Percentiles rank a stretch among this genome's conserved stretches.
Evolutionary conservation across 306 rosid genomes (phyloP).

Genomic region (Leucaena leucocephala): DNA sequence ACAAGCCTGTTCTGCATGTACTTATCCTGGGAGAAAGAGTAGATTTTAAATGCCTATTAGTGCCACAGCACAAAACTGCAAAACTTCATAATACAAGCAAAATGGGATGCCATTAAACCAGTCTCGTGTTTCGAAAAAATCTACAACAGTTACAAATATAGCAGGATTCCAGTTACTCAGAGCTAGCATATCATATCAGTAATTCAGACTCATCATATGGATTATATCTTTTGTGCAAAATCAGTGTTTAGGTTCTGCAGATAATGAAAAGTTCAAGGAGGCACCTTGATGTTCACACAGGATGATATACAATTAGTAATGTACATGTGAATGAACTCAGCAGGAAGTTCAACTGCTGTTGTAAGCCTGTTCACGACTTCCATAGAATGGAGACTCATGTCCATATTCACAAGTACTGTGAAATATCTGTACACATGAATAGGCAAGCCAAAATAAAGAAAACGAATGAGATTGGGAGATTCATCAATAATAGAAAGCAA

Average conservation of each 20-base stretch:
- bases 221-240: conserved; percentile 4
- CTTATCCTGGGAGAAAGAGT: conserved; percentile 70
- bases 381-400: conserved; percentile 99
- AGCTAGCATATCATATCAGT: neutral
- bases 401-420: conserved; percentile 97
- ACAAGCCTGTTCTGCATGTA: conserved; percentile 99
- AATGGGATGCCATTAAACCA: conserved; percentile 1
- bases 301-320: conserved; percentile 97
- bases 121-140: neutral
- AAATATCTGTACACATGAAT: conserved; percentile 74
- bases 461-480: conserved; percentile 35
- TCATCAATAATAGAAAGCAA: conserved; percentile 23
- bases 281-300: conserved; percentile 95
- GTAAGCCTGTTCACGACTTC: conserved; percentile 99
- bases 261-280: conserved; percentile 33
- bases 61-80: neutral
- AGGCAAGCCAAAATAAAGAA: conserved; percentile 47
- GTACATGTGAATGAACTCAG: conserved; percentile 95
- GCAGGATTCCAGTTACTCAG: conserved; percentile 4
- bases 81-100: neutral
- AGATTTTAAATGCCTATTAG: conserved; percentile 20
- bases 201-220: neutral
- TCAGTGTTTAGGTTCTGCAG: neutral
- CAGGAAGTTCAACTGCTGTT: conserved; percentile 92
- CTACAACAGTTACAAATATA: neutral